Evolutionary conservation across 164 flowering plant genomes (phyloP), one percentile per base, ranked within the genome.

Genomic region (Liriodendron chinense): DNA sequence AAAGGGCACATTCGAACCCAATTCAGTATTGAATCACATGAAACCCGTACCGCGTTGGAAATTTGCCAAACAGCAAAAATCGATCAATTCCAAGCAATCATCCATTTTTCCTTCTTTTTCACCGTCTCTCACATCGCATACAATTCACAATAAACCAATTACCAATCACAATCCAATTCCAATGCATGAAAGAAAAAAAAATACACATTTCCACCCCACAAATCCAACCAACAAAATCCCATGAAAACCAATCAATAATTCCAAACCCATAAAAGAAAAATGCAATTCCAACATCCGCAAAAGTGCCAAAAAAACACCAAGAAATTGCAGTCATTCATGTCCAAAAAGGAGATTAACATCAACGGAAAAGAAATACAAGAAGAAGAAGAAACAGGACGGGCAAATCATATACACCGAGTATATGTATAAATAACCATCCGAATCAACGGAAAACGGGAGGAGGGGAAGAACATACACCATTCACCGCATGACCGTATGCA

Each of bases 391-490:
- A 47, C 47, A 66, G 71, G 47, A 74, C 28, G 26, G 64, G 71
- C 72, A 53, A 76, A 70, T 59, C 80, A 70, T 50, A 72, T 73
- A 71, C 77, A 71, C 49, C 73, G 69, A 25, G 79, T 75, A 53
- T 76, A 49, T 80, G 78, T 80, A 77, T 78, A 70, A 76, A 74
- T 48, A 75, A 77, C 23, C 70, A 76, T 72, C 74, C 65, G 56
- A 80, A 69, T 70, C 71, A 68, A 76, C 53, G 72, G 84, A 79
- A 79, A 85, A 81, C 70, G 72, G 77, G 43, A 34, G 43, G 43
- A n/a, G 74, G 77, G 69, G 18, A 53, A 68, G 67, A 65, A 49
- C 82, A 78, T 82, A 84, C 83, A 83, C 73, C 80, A 76, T 77
- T 56, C 78, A 78, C 65, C 80, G 50, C 20, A 75, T 79, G 65